Conservation (phyloP, 306 rosid genomes). For the Glycine tomentella region DNA sequence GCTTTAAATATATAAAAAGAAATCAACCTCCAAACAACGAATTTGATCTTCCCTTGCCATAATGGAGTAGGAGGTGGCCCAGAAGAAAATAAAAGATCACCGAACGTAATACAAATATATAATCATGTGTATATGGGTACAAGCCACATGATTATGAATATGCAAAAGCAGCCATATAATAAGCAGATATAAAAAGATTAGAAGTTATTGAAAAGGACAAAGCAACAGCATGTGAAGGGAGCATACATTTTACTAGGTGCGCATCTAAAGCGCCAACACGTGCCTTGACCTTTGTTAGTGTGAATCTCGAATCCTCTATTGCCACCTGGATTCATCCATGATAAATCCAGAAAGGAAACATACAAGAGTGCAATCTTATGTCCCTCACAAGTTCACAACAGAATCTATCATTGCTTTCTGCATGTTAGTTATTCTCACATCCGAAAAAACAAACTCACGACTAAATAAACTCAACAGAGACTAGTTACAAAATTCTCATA, state of each 20-base stretch:
- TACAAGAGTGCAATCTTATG: conserved; percentile 20
- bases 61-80: background rate
- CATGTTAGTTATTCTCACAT: conserved; percentile 39
- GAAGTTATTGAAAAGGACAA: conserved; percentile 46
- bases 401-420: conserved; percentile 20
- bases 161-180: conserved; percentile 34
- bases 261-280: conserved; percentile 33
- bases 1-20: background rate
- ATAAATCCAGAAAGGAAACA: conserved; percentile 10
- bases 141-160: conserved; percentile 55
- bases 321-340: conserved; percentile 35
- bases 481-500: conserved; percentile 36
- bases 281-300: conserved; percentile 36
- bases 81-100: conserved; percentile 39
- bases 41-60: conserved; percentile 4
- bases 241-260: conserved; percentile 24
- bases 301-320: background rate
- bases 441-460: conserved; percentile 5
- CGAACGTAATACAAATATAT: conserved; percentile 38
- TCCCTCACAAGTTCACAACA: conserved; percentile 19
- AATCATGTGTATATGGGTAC: conserved; percentile 31
- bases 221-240: conserved; percentile 55
- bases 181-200: conserved; percentile 6
- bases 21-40: background rate
- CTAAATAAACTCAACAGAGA: background rate